Evolutionary conservation across 2,329 filamentous ascomycete species (phyloP).

Genomic region (Septoria linicola): DNA sequence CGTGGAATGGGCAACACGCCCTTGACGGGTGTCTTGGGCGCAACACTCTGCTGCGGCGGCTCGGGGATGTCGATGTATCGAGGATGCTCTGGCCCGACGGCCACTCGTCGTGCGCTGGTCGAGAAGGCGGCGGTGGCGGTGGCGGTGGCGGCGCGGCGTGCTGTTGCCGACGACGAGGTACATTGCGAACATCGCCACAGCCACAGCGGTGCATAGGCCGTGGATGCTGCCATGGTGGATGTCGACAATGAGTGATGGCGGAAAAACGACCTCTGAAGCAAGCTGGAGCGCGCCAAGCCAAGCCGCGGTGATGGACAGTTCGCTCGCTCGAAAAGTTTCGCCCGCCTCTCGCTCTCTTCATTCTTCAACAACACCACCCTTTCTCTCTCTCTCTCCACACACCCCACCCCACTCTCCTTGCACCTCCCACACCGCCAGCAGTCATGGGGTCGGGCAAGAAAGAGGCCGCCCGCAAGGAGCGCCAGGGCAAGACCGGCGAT

Average conservation of each 20-base stretch:
- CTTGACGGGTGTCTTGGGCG: conserved; percentile 56
- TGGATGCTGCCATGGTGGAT: too few species aligned
- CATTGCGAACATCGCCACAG: too few species aligned
- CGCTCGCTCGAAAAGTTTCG: too few species aligned
- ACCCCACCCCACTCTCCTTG: neutral
- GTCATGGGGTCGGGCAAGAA: conserved; percentile 90
- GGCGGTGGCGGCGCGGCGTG: too few species aligned
- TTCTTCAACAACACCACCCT: neutral
- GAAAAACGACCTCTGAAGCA: too few species aligned
- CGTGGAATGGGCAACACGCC: conserved; percentile 82
- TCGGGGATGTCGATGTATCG: conserved; percentile 79
- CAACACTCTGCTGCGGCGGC: conserved; percentile 67
- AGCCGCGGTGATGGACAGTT: too few species aligned
- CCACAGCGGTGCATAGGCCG: too few species aligned
- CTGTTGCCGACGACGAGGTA: too few species aligned
- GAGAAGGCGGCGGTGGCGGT: conserved; percentile 40
- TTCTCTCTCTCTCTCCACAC: neutral
- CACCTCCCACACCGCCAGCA: conserved; percentile 14
- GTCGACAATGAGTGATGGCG: too few species aligned
- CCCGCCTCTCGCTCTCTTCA: too few species aligned
- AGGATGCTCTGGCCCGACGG: conserved; percentile 79
- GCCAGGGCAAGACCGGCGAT: conserved; percentile 81
- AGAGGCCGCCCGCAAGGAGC: conserved; percentile 75
- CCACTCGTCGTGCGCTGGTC: conserved; percentile 44
- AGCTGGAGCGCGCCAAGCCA: too few species aligned